Evolutionary conservation across 768 basidiomycete species (phyloP), one percentile per base, ranked within the genome.

Genomic region (Suillus decipiens): DNA sequence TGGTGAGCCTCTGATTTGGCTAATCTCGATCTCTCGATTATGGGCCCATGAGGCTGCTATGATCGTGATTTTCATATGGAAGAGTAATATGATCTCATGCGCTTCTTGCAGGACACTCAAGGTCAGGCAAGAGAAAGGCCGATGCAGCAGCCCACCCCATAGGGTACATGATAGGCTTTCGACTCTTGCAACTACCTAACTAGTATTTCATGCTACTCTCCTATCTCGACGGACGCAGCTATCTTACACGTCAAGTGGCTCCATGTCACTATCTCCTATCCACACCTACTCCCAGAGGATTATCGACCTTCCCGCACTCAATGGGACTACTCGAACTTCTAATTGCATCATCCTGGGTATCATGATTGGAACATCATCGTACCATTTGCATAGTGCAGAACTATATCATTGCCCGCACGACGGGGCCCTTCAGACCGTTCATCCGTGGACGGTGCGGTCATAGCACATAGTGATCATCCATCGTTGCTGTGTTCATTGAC

Each of bases 141-240:
- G 60, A 80, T 89, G 43, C 87, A 90, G 66, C 89, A 89, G 69
- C 87, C 89, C 41, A 90, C 89, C 28, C 89, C 89, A 15, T 89
- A 89, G 69, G 87, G 87, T 41, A 84, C 86, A 71, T 88, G 71
- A 68, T 42, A 22, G n/a, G n/a, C 31, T 43, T 7, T 61, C 19
- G 48, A 42, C 19, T 34, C 33, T 34, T n/a, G 34, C 19, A 34
- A 53, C 33, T 34, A 19, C 51, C 33, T 53, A 33, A 34, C 34
- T 1, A n/a, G 51, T 53, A 34, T 34, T 34, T 33, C 51, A 53
- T 41, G 39, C 56, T n/a, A 57, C 37, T 31, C 39, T 28, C 24
- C 39, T 41, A 57, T 41, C 56, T 41, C 37, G 39, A 41, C 55
- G 14, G 55, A 56, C 39, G 39, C 17, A 57, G 56, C 28, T n/a